A percentile compares a stretch with the other conserved stretches of the same genome.
These are phyloP conservation scores for Nannochloropsis salina DNA, from an alignment of 108 stramenopile species.

Conservation along the genomic window DNA sequence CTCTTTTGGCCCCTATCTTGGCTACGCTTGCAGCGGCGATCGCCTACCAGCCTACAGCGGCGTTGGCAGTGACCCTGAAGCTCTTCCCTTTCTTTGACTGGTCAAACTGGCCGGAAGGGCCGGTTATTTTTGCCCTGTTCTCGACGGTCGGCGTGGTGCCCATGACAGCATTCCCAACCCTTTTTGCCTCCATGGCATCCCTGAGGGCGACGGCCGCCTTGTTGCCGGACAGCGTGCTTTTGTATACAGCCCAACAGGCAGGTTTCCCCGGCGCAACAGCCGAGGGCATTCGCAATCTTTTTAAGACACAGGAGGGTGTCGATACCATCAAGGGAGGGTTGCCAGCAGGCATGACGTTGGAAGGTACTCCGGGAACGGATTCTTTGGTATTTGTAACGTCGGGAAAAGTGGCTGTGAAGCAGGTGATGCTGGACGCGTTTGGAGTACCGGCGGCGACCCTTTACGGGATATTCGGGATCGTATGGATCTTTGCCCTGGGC, in stretches of 20 bases:
- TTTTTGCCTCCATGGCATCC: constrained; percentile 7
- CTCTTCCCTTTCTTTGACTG: neutral
- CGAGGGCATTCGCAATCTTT: neutral
- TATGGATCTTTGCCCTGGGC: neutral
- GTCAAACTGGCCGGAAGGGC: neutral
- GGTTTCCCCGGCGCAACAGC: neutral
- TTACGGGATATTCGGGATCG: neutral
- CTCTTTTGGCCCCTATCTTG: neutral
- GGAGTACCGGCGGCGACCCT: neutral
- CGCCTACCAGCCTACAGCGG: constrained; percentile 15
- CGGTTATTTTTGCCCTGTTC: neutral
- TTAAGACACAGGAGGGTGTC: neutral
- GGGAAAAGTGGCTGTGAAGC: neutral
- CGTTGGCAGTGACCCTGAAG: neutral
- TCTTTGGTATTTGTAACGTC: neutral
- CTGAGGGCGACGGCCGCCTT: neutral
- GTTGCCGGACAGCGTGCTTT: neutral
- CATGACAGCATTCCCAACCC: constrained; percentile 6
- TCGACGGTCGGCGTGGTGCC: neutral
- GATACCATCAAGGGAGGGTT: neutral
- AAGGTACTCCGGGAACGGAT: constrained; percentile 4
- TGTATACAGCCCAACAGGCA: neutral
- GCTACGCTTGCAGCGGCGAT: neutral
- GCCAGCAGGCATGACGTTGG: constrained; percentile 19
- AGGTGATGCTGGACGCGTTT: constrained; percentile 12